phyloP scores from a whole-genome alignment of 2,329 filamentous ascomycete species.

The Diaporthe vexans region DNA sequence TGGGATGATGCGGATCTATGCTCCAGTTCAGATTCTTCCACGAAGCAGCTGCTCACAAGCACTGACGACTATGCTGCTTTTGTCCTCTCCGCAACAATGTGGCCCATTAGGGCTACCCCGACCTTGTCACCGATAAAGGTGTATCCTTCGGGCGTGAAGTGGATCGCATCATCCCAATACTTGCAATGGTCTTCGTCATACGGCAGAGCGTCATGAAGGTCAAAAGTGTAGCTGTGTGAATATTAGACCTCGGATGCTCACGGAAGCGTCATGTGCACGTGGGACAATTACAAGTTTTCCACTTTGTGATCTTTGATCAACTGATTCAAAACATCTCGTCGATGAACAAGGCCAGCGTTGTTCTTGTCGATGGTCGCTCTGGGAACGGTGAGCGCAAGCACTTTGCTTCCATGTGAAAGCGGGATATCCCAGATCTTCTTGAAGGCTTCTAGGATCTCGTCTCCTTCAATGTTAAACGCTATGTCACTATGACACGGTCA shows the following conservation, averaged over 20 bases:
- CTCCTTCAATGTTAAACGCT: constrained; percentile 53
- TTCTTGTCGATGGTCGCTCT: constrained; percentile 56
- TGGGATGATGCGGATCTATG: background rate
- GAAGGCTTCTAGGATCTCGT: constrained; percentile 64
- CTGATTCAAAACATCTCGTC: constrained; percentile 60
- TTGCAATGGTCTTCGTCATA: constrained; percentile 60
- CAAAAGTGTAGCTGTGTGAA: constrained; percentile 64
- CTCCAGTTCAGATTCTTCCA: background rate
- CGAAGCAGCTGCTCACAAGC: background rate
- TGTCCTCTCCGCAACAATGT: constrained; percentile 19
- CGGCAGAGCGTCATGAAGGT: constrained; percentile 69
- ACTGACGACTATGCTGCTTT: background rate
- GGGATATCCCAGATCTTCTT: constrained; percentile 65
- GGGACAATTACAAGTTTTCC: constrained; percentile 64
- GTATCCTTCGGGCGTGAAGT: constrained; percentile 69
- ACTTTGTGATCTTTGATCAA: constrained; percentile 64
- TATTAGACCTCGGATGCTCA: background rate
- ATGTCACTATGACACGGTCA: constrained; percentile 60
- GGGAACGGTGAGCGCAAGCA: constrained; percentile 75
- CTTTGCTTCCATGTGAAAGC: constrained; percentile 63
- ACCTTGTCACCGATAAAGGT: constrained; percentile 55
- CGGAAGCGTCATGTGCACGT: background rate
- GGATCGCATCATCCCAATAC: constrained; percentile 72
- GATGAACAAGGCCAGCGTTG: background rate
- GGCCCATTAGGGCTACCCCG: constrained; percentile 30